phyloP scores from a whole-genome alignment of 2,329 filamentous ascomycete genomes.

The Colletotrichum euphorbiae region DNA sequence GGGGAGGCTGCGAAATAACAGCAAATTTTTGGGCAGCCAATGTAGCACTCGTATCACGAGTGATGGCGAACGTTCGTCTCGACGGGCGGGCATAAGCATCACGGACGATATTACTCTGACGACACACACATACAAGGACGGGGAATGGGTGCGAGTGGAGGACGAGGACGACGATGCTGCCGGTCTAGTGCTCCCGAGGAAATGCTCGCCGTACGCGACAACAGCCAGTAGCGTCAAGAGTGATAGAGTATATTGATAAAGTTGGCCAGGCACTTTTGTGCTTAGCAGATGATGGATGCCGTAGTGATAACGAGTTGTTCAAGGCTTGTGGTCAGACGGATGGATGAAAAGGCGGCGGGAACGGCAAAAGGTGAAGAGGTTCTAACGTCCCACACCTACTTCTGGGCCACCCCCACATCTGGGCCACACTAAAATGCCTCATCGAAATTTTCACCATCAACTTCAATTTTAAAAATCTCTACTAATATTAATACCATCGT shows the following conservation, averaged over 20 bases:
- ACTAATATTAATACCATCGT: too few relatives aligned
- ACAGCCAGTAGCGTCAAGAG: conserved; percentile 10
- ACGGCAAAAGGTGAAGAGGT: too few relatives aligned
- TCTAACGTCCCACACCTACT: too few relatives aligned
- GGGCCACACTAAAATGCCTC: too few relatives aligned
- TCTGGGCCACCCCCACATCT: too few relatives aligned
- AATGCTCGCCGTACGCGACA: not conserved
- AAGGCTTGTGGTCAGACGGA: too few relatives aligned
- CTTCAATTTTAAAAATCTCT: too few relatives aligned
- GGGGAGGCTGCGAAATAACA: not conserved
- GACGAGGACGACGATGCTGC: conserved; percentile 24
- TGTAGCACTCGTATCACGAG: conserved; percentile 21
- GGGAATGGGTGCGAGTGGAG: conserved; percentile 21
- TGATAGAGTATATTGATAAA: not conserved
- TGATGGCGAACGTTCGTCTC: conserved; percentile 9
- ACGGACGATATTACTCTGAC: conserved; percentile 20
- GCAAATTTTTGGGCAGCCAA: conserved; percentile 13
- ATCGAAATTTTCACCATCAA: too few relatives aligned
- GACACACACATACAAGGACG: conserved; percentile 21
- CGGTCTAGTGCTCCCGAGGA: not conserved
- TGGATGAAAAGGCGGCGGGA: too few relatives aligned
- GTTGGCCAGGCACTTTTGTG: too few relatives aligned
- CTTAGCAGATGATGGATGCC: too few relatives aligned
- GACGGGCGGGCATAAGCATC: conserved; percentile 18
- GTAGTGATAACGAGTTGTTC: too few relatives aligned